Conservation (phyloP, 148 eudicot genomes). For the Rhododendron ovatum region DNA sequence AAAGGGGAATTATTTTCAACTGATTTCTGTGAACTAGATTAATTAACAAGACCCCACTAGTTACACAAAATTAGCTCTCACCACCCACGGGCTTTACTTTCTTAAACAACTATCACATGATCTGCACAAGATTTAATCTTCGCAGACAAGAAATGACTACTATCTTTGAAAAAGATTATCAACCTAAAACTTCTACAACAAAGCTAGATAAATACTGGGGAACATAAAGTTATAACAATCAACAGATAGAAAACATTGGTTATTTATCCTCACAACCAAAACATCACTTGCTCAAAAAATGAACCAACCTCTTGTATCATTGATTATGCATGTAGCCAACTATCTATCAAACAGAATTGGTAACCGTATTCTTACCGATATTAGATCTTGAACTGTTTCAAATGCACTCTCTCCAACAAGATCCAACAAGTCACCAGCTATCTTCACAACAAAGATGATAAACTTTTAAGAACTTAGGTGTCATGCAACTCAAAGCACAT, state of each 20-base stretch:
- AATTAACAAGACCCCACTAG: not conserved
- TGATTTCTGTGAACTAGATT: not conserved
- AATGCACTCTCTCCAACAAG: conserved; percentile 90
- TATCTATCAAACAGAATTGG: not conserved
- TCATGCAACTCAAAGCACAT: not conserved
- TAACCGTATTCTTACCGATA: conserved; percentile 42
- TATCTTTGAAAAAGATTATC: conserved; percentile 1
- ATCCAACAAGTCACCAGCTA: conserved; percentile 95
- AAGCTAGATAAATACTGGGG: not conserved
- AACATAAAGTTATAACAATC: not conserved
- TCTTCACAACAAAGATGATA: conserved; percentile 36
- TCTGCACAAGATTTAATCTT: not conserved
- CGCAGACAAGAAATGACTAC: not conserved
- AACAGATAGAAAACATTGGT: not conserved
- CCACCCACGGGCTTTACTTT: not conserved
- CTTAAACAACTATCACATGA: not conserved
- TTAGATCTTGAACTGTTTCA: conserved; percentile 88
- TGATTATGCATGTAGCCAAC: not conserved
- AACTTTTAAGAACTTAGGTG: not conserved
- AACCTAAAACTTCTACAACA: conserved; percentile 1
- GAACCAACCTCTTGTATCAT: conserved; percentile 5
- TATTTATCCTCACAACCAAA: conserved; percentile 1
- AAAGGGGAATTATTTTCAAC: not conserved
- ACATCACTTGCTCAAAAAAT: not conserved
- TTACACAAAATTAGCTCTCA: not conserved